A percentile compares a stretch with the other conserved stretches of the same genome.
Conservation (phyloP, 2,329 filamentous ascomycete genomes). For the Colletotrichum horii region DNA sequence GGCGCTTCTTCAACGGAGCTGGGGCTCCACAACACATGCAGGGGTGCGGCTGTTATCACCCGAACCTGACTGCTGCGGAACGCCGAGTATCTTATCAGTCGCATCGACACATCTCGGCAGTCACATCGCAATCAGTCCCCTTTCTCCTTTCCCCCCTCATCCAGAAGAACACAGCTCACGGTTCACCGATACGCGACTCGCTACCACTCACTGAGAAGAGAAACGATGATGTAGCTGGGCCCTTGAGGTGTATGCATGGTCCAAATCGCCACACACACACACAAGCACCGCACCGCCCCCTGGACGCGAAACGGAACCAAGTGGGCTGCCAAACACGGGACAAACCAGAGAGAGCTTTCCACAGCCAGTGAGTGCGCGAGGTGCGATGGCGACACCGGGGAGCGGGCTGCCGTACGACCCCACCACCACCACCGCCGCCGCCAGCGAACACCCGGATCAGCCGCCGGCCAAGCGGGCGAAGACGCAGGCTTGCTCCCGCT, state of each 20-base stretch:
- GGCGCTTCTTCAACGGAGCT: not conserved
- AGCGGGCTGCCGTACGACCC: not conserved
- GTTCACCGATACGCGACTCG: not conserved
- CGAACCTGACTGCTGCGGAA: not conserved
- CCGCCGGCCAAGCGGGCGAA: not conserved
- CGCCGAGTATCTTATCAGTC: not conserved
- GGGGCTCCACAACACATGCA: not conserved
- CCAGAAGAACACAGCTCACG: not conserved
- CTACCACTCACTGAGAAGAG: not conserved
- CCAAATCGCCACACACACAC: not conserved
- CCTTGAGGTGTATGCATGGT: not conserved
- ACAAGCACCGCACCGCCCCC: not conserved
- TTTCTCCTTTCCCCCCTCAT: not conserved
- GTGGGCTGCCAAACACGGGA: not conserved
- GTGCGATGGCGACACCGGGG: not conserved
- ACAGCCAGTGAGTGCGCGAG: not conserved
- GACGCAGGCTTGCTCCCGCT: conserved; percentile 16
- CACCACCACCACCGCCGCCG: not conserved
- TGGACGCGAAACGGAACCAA: not conserved
- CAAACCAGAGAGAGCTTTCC: not conserved
- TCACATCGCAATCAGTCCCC: not conserved
- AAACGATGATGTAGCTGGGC: not conserved
- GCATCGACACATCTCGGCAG: not conserved
- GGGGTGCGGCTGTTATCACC: not conserved
- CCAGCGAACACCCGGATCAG: not conserved